Percentiles rank a stretch among this genome's conserved stretches.
phyloP scores from a whole-genome alignment of 75 land plant genomes.

The Adiantum capillusveneris region DNA sequence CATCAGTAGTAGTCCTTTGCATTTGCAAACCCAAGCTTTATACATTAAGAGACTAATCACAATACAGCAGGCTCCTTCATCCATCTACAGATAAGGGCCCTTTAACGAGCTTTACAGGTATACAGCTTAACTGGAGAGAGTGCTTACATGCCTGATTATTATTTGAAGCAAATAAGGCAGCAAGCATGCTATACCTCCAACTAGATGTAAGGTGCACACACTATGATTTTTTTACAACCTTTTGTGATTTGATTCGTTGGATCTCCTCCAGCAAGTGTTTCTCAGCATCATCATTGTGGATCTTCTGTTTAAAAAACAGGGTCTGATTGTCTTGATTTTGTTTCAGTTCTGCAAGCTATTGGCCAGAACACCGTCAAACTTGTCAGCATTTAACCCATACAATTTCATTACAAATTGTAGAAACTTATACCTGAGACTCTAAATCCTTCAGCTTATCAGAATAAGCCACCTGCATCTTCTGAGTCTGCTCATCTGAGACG shows the following conservation, averaged over 20 bases:
- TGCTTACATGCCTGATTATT: too few species aligned
- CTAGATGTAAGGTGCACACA: too few species aligned
- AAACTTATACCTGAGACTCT: conserved; percentile 65
- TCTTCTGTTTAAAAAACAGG: conserved; percentile 26
- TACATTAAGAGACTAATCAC: too few species aligned
- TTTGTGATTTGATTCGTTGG: conserved; percentile 13
- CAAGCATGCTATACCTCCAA: too few species aligned
- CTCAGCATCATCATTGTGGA: conserved; percentile 30
- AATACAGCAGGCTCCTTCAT: too few species aligned
- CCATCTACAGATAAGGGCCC: too few species aligned
- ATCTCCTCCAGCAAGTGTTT: conserved; percentile 35
- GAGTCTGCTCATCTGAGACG: conserved; percentile 57
- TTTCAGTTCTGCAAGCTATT: conserved; percentile 26
- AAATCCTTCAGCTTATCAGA: conserved; percentile 75
- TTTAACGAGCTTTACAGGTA: too few species aligned
- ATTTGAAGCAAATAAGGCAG: too few species aligned
- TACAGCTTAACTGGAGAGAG: too few species aligned
- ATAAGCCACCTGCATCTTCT: conserved; percentile 73
- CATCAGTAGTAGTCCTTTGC: too few species aligned
- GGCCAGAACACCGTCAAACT: background rate
- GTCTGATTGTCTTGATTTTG: conserved; percentile 37
- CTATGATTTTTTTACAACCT: conserved; percentile 3
- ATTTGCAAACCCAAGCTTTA: too few species aligned
- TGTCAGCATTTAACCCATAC: background rate
- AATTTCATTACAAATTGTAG: background rate